Percentiles rank a stretch among this genome's conserved stretches.
Conservation (phyloP, 305 asterid species). For the Solanum aculeatissimum region DNA sequence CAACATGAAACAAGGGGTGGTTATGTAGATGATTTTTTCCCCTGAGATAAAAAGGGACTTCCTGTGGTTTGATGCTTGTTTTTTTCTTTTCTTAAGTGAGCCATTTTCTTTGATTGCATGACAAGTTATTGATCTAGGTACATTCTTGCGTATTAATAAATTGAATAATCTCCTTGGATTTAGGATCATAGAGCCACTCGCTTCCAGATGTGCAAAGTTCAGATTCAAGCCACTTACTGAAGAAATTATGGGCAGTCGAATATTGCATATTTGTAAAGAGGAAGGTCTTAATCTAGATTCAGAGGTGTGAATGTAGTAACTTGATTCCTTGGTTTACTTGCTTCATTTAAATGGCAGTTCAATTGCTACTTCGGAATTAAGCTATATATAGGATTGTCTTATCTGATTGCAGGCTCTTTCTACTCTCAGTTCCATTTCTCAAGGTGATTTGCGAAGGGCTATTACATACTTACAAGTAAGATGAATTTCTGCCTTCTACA, state of each 20-base stretch:
- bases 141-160: neutral
- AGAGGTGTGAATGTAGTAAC: slow-evolving; percentile 33
- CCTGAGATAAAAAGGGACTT: neutral
- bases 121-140: neutral
- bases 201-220: slow-evolving; percentile 95
- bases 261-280: slow-evolving; percentile 69
- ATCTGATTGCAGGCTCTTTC: slow-evolving; percentile 52
- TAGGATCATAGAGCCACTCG: slow-evolving; percentile 90
- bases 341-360: neutral
- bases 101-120: neutral
- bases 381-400: neutral
- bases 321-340: neutral
- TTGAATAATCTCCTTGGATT: slow-evolving; percentile 2
- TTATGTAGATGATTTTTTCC: neutral
- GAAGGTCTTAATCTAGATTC: slow-evolving; percentile 74
- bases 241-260: slow-evolving; percentile 68
- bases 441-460: slow-evolving; percentile 88
- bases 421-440: slow-evolving; percentile 74
- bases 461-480: slow-evolving; percentile 88
- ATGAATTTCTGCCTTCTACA: slow-evolving; percentile 1
- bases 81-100: neutral
- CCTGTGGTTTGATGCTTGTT: neutral
- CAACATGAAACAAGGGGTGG: neutral
- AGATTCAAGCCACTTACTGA: slow-evolving; percentile 91
- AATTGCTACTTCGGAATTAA: neutral